A percentile compares a stretch with the other conserved stretches of the same genome.
Conservation (phyloP, 2,329 filamentous ascomycete species). For the Ophiostoma populinum region DNA sequence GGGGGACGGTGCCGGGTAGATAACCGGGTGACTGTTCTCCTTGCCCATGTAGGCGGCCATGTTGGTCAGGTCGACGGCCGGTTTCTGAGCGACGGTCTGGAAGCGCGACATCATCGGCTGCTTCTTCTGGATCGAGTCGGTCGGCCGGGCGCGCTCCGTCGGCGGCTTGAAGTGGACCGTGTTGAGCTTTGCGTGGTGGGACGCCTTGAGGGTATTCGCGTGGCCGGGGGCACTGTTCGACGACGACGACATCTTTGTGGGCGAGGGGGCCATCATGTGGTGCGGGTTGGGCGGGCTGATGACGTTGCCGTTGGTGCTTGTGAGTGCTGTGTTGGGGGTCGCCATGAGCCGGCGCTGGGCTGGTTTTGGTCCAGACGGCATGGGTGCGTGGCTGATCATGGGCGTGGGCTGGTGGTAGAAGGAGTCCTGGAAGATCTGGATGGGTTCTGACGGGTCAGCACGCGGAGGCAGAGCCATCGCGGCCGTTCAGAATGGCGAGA, state of each 20-base stretch:
- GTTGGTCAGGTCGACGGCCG: constrained; percentile 23
- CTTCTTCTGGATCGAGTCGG: constrained; percentile 56
- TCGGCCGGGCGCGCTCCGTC: constrained; percentile 30
- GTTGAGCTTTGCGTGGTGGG: constrained; percentile 43
- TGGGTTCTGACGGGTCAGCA: constrained; percentile 28
- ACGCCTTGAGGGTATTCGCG: constrained; percentile 40
- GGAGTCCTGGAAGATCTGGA: constrained; percentile 36
- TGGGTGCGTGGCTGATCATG: constrained; percentile 38
- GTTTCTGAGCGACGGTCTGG: constrained; percentile 38
- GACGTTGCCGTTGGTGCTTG: constrained; percentile 17
- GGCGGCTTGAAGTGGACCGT: constrained; percentile 52
- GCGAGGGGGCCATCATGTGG: constrained; percentile 42
- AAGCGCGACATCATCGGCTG: constrained; percentile 38
- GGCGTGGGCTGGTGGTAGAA: constrained; percentile 26
- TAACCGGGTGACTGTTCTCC: constrained; percentile 34
- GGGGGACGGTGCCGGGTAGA: constrained; percentile 30
- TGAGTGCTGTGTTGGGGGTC: constrained; percentile 22
- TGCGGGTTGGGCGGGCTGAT: constrained; percentile 46
- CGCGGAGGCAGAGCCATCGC: constrained; percentile 36
- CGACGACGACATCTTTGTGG: constrained; percentile 42
- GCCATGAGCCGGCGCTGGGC: constrained; percentile 26
- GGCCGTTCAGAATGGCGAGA: constrained; percentile 24
- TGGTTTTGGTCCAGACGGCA: constrained; percentile 32
- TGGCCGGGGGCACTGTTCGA: constrained; percentile 35
- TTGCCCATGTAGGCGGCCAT: constrained; percentile 26